Percentiles rank a stretch among this genome's conserved stretches.
These are phyloP conservation scores for Hsuehochloa calcarea DNA, from an alignment of 176 grass and related monocot genomes.

Conservation along the genomic window DNA sequence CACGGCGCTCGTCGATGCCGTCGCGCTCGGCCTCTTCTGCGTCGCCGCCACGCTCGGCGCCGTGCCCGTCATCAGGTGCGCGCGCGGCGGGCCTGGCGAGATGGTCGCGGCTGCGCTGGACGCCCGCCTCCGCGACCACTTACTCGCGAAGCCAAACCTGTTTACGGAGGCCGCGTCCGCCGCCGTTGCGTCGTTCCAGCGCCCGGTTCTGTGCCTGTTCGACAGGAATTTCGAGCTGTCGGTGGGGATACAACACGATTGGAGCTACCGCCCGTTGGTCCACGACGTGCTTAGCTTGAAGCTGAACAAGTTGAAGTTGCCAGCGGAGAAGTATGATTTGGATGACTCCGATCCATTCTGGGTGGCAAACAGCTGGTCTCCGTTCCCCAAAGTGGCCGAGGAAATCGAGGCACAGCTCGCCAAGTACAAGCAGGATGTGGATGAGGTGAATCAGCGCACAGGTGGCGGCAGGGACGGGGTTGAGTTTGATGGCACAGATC, in stretches of 20 bases:
- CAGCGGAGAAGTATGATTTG: slow-evolving; percentile 71
- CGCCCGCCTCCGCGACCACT: slow-evolving; percentile 68
- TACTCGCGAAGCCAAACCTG: slow-evolving; percentile 77
- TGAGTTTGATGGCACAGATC: slow-evolving; percentile 89
- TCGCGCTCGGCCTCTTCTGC: slow-evolving; percentile 75
- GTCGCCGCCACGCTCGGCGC: slow-evolving; percentile 64
- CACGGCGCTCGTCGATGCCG: slow-evolving; percentile 55
- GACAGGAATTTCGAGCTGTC: slow-evolving; percentile 85
- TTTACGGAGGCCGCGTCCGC: slow-evolving; percentile 63
- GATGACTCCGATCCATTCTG: slow-evolving; percentile 90
- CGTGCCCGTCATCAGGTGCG: slow-evolving; percentile 84
- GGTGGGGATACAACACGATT: slow-evolving; percentile 80
- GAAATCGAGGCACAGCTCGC: slow-evolving; percentile 75
- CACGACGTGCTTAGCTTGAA: slow-evolving; percentile 82
- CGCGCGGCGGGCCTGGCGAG: slow-evolving; percentile 70
- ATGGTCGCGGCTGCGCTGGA: slow-evolving; percentile 79
- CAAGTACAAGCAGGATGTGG: slow-evolving; percentile 95
- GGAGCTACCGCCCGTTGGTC: slow-evolving; percentile 87
- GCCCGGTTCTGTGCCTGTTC: slow-evolving; percentile 78
- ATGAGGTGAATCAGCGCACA: slow-evolving; percentile 83
- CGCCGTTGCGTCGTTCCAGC: slow-evolving; percentile 57
- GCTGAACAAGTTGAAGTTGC: slow-evolving; percentile 58
- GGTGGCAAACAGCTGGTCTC: slow-evolving; percentile 80
- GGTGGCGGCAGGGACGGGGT: slow-evolving; percentile 67
- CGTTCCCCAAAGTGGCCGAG: slow-evolving; percentile 77